Conservation (phyloP, 768 basidiomycete species). For the Tricholoma matsutake region DNA sequence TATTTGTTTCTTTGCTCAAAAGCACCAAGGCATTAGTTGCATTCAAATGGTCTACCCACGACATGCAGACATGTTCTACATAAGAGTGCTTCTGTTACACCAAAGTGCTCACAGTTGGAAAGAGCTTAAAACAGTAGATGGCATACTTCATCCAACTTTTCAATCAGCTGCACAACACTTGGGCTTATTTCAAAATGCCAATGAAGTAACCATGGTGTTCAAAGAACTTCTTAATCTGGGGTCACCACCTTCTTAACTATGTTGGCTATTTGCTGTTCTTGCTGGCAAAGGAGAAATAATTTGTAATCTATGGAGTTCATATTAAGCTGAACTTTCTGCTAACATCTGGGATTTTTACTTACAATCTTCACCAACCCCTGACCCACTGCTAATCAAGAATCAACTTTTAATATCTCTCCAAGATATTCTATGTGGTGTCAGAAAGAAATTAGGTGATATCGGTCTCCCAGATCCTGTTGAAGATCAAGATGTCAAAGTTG, state of each 20-base stretch:
- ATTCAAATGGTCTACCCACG: constrained; percentile 23
- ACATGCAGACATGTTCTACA: constrained; percentile 32
- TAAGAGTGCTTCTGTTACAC: constrained; percentile 25
- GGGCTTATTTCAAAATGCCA: constrained; percentile 14
- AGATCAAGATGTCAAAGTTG: not conserved
- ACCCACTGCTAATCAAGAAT: not conserved
- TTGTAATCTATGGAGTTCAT: constrained; percentile 6
- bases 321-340: constrained; percentile 1
- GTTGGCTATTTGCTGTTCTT: constrained; percentile 37
- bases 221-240: constrained; percentile 30
- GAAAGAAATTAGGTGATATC: not conserved
- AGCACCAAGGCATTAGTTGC: constrained; percentile 18
- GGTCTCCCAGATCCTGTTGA: not conserved
- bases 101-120: constrained; percentile 7
- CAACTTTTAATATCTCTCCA: not conserved
- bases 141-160: constrained; percentile 11
- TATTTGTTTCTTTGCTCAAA: constrained; percentile 5
- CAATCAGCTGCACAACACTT: constrained; percentile 18
- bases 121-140: constrained; percentile 20
- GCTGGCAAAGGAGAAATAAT: constrained; percentile 28
- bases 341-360: constrained; percentile 9
- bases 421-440: not conserved
- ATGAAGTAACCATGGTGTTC: constrained; percentile 25
- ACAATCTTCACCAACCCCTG: not conserved
- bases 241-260: constrained; percentile 33